Base-by-base conservation (phyloP, 805 yeast species). In the Barnettozyma pratensis region DNA sequence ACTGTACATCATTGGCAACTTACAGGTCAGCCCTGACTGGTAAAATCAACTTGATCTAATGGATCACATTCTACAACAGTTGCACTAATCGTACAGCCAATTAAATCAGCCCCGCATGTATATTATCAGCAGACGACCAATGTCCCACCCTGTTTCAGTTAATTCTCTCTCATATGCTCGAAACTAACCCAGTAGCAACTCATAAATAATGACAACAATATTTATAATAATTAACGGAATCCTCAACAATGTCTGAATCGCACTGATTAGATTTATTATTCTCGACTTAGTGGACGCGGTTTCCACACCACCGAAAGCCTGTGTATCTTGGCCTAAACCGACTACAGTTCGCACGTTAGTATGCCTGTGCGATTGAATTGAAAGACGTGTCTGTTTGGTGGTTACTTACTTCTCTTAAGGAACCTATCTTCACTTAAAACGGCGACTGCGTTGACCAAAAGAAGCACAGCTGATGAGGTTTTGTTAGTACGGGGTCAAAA, bases 351-450 rank as follows among this genome's bases (percentile, higher is more conserved):
- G 14, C 10, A 34, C 14, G 50, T 39, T 44, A 35, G 53, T 45
- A 41, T 19, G 19, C 19, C 19, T 19, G 19, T 19, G 19, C 19
- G 19, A 19, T 19, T 19, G 19, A 19, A 19, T 19, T 19, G 19
- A 19, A 19, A 19, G 19, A 19, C 19, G 19, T 19, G 19, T 19
- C 19, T 19, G 19, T 19, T 19, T 19, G 2, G 19, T 7, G 25
- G 5, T 10, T 28, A 64, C 75, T 48, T 60, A 72, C 76, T 77
- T 67, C 96, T 72, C 58, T 82, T 81, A 50, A 87, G 70, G 59
- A 87, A 87, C 50, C 96, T 70, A 59, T 87, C 94, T 58, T 87
- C 95, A 62, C 85, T 85, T 45, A 87, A 74, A 35, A 87, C 83
- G 0, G 94, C 94, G 30, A 87, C 77, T 0, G 92, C 80, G 63